Evolutionary conservation across 805 yeast species (phyloP), one percentile per base, ranked within the genome.

Genomic region (Yarrowia alimentaria): DNA sequence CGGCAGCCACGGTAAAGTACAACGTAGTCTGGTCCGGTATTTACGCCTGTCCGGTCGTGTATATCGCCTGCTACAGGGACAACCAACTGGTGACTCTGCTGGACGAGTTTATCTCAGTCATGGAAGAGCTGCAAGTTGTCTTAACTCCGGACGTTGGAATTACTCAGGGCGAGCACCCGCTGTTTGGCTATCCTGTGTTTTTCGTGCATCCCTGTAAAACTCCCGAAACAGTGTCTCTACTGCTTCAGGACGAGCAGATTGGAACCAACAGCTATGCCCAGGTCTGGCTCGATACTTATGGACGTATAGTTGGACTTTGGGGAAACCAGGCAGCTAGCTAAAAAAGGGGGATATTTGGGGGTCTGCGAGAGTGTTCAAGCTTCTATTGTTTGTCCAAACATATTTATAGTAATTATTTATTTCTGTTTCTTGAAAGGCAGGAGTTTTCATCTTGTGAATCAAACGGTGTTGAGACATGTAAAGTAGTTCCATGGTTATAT

Each of bases 181-280:
- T 24, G 20, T 25, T 45, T 28, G 49, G 20, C 32, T n/a, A 31
- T 3, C 54, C 54, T 6, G 28, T 18, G 26, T 51, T 51, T 47
- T 33, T 56, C 49, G 30, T 51, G 43, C 32, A 38, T 52, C 32
- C 53, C 43, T 52, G 53, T 43, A 26, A 53, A 28, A 56, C 37
- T 20, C 12, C 20, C 3, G 35, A 30, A 9, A 18, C 17, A 11
- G 18, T 43, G 13, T 29, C 14, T 6, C 2, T 21, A 17, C 6
- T 43, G 37, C 6, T 12, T 6, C 9, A 7, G 8, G 37, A 11
- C 9, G 50, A 30, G n/a, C 10, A 26, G 16, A 6, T 11, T 6
- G 20, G 14, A 12, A n/a, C 17, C 6, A 20, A 12, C n/a, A 13
- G 10, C 4, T 19, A 20, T 9, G 37, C 37, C 5, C 19, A 30